Percentiles rank a stretch among this genome's conserved stretches.
Conservation (phyloP, 495 filamentous ascomycete genomes). For the Neurospora sp. region DNA sequence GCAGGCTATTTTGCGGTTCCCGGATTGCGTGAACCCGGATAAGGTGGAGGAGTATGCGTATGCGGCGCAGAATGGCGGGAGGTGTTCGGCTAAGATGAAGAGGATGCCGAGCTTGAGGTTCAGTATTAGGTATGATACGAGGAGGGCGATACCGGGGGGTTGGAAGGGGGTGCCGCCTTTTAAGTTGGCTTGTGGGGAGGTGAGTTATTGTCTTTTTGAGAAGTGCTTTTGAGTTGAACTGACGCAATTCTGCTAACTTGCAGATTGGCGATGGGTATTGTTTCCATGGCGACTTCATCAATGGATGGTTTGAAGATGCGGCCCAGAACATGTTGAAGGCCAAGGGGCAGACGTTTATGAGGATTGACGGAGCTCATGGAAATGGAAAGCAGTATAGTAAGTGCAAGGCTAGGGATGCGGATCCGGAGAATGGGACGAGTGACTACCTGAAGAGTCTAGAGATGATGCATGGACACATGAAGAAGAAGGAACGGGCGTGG, state of each 20-base stretch:
- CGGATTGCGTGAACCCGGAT: constrained; percentile 25
- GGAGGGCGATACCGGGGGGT: constrained; percentile 18
- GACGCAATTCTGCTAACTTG: neutral
- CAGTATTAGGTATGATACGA: constrained; percentile 21
- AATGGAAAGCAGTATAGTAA: constrained; percentile 22
- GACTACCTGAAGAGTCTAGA: constrained; percentile 26
- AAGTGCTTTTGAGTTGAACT: neutral
- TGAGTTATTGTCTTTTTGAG: constrained; percentile 4
- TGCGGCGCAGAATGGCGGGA: constrained; percentile 19
- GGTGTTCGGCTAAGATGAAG: constrained; percentile 21
- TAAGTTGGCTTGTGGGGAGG: constrained; percentile 26
- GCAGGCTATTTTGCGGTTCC: constrained; percentile 26
- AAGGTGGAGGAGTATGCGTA: constrained; percentile 25
- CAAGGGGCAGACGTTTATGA: constrained; percentile 24
- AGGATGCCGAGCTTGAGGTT: constrained; percentile 25
- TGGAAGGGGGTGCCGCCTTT: constrained; percentile 26
- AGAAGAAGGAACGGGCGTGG: neutral
- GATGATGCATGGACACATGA: constrained; percentile 19
- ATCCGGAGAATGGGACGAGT: constrained; percentile 22
- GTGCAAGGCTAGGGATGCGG: constrained; percentile 25
- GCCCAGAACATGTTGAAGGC: constrained; percentile 23
- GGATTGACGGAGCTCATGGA: constrained; percentile 26
- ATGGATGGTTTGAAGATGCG: constrained; percentile 28
- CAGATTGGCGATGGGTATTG: constrained; percentile 29
- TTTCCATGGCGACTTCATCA: constrained; percentile 29